Percentiles rank a stretch among this genome's conserved stretches.
phyloP scores from a whole-genome alignment of 2,329 filamentous ascomycete species.

The Alternaria panax region DNA sequence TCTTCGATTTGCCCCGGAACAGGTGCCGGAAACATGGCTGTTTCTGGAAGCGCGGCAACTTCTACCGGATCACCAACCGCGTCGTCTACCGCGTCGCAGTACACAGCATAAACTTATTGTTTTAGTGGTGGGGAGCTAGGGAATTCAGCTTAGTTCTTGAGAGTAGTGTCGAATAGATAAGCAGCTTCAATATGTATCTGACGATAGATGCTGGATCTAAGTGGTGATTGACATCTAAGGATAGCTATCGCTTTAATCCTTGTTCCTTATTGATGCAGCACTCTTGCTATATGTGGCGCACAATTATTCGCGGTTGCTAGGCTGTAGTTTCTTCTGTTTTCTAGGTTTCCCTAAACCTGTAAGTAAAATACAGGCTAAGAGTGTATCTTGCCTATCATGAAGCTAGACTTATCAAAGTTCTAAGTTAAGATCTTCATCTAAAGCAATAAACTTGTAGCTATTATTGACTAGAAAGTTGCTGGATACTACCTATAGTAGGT shows the following conservation, averaged over 20 bases:
- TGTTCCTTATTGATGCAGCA: background rate
- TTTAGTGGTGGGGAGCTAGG: background rate
- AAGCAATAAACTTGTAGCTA: too few relatives aligned
- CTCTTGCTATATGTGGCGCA: background rate
- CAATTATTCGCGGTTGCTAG: background rate
- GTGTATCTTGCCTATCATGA: too few relatives aligned
- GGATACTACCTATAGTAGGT: too few relatives aligned
- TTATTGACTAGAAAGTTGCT: too few relatives aligned
- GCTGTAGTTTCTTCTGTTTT: too few relatives aligned
- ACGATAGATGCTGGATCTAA: background rate
- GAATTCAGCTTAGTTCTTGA: background rate
- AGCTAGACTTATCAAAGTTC: too few relatives aligned
- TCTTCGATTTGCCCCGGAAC: constrained; percentile 8
- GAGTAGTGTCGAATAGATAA: background rate
- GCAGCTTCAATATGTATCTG: background rate
- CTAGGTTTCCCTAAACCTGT: too few relatives aligned
- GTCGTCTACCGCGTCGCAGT: background rate
- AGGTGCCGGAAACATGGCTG: background rate
- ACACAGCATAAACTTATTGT: background rate
- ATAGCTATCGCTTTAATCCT: background rate
- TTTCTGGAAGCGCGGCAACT: background rate
- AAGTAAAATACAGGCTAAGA: background rate
- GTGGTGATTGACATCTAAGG: background rate
- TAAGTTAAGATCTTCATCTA: too few relatives aligned
- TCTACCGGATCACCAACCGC: background rate